Percentiles rank a stretch among this genome's conserved stretches.
Evolutionary conservation across 1,284 basidiomycete genomes (phyloP).

Genomic region (Papiliotrema terrestris): DNA sequence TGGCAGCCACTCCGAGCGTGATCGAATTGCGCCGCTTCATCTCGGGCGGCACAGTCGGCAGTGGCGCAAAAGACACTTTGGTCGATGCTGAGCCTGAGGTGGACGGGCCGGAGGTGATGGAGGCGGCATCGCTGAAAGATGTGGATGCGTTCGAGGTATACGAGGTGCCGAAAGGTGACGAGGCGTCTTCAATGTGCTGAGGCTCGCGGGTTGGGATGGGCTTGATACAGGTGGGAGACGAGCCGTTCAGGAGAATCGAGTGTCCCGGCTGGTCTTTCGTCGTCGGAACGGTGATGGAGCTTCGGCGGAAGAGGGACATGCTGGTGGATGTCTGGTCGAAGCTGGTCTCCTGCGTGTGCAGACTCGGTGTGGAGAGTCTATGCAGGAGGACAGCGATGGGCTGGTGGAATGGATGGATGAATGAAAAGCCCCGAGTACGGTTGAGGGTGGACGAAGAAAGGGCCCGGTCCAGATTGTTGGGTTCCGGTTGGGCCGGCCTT

Average conservation of each 20-base stretch:
- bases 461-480: too few species aligned
- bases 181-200: slow-evolving; percentile 1
- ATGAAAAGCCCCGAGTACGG: too few species aligned
- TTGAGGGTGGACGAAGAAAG: too few species aligned
- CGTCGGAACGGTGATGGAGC: background rate
- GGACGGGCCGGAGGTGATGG: slow-evolving; percentile 1
- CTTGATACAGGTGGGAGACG: background rate
- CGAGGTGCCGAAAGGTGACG: background rate
- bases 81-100: background rate
- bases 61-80: slow-evolving; percentile 33
- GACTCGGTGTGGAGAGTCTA: too few species aligned
- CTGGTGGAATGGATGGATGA: too few species aligned
- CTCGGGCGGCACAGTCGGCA: slow-evolving; percentile 37
- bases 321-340: too few species aligned
- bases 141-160: slow-evolving; percentile 1
- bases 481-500: too few species aligned
- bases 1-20: slow-evolving; percentile 41
- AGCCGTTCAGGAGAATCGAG: slow-evolving; percentile 1
- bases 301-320: background rate
- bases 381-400: too few species aligned
- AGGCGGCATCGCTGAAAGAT: background rate
- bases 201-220: slow-evolving; percentile 1
- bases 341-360: too few species aligned
- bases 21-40: slow-evolving; percentile 43
- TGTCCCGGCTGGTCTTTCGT: background rate